phyloP scores from a whole-genome alignment of 257 asterid species.

The Solanum etuberosum region DNA sequence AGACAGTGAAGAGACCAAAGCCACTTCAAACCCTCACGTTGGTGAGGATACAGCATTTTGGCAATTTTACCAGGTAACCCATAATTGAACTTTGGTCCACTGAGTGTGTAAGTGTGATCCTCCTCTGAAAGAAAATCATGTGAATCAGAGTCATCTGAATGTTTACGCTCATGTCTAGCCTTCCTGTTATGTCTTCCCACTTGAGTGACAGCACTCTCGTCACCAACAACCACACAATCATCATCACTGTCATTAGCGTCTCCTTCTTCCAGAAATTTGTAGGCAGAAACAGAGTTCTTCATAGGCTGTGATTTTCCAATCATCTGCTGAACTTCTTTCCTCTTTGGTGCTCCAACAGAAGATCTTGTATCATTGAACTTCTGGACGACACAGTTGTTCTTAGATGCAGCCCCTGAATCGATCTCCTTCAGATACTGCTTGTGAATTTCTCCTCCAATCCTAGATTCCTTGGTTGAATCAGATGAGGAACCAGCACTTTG shows the following conservation, averaged over 20 bases:
- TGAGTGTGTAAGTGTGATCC: slow-evolving; percentile 25
- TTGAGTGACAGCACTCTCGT: slow-evolving; percentile 16
- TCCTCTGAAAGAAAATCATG: slow-evolving; percentile 26
- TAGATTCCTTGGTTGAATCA: slow-evolving; percentile 15
- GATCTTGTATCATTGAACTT: slow-evolving; percentile 8
- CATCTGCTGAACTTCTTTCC: slow-evolving; percentile 6
- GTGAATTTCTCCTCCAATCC: slow-evolving; percentile 11
- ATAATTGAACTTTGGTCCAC: slow-evolving; percentile 36
- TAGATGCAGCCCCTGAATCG: slow-evolving; percentile 3
- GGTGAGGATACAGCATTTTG: slow-evolving; percentile 81
- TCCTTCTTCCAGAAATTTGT: slow-evolving; percentile 17
- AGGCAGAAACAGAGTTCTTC: slow-evolving; percentile 16
- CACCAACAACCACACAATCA: slow-evolving; percentile 29
- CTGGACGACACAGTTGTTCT: neutral
- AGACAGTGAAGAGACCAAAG: slow-evolving; percentile 90
- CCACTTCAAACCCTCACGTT: slow-evolving; percentile 91
- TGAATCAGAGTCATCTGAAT: slow-evolving; percentile 27
- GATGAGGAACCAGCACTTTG: slow-evolving; percentile 26
- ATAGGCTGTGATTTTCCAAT: slow-evolving; percentile 20
- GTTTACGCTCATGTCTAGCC: slow-evolving; percentile 22
- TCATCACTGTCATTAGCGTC: neutral
- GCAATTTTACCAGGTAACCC: slow-evolving; percentile 56
- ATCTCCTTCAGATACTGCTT: slow-evolving; percentile 12
- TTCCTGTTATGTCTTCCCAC: slow-evolving; percentile 26
- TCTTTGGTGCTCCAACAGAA: slow-evolving; percentile 16